Conservation (phyloP, 192 early-diverging fungal genomes). For the Mortierella claussenii region DNA sequence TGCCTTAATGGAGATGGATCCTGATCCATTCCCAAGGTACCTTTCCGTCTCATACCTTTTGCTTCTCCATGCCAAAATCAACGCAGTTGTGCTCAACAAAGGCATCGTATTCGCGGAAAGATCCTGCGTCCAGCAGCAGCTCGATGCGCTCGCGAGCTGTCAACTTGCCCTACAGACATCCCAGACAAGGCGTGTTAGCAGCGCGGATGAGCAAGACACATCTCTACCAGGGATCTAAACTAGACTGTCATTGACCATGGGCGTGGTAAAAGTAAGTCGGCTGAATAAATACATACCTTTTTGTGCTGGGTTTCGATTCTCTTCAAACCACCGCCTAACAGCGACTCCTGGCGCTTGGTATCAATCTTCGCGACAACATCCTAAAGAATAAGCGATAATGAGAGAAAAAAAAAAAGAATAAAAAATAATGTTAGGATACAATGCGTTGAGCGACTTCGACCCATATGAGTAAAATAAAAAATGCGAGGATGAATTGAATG, state of each 20-base stretch:
- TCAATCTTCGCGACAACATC: constrained; percentile 62
- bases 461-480: no score
- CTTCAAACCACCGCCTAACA: constrained; percentile 82
- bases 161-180: constrained; percentile 78
- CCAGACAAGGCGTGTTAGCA: background rate
- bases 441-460: background rate
- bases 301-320: constrained; percentile 86
- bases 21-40: no score
- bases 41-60: constrained; percentile 67
- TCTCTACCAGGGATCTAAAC: no score
- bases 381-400: constrained; percentile 6
- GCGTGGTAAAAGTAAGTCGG: no score
- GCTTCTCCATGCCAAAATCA: constrained; percentile 88
- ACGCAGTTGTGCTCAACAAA: constrained; percentile 95
- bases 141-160: constrained; percentile 92
- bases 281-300: constrained; percentile 65
- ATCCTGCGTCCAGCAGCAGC: constrained; percentile 83
- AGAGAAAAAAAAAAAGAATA: background rate
- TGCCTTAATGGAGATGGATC: background rate
- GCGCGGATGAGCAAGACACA: no score
- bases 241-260: no score
- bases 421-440: background rate
- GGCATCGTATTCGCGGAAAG: constrained; percentile 91
- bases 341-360: constrained; percentile 76
- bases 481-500: no score